Percentiles rank a stretch among this genome's conserved stretches.
Conservation (phyloP, 305 asterid species). For the Fraxinus dipetala region DNA sequence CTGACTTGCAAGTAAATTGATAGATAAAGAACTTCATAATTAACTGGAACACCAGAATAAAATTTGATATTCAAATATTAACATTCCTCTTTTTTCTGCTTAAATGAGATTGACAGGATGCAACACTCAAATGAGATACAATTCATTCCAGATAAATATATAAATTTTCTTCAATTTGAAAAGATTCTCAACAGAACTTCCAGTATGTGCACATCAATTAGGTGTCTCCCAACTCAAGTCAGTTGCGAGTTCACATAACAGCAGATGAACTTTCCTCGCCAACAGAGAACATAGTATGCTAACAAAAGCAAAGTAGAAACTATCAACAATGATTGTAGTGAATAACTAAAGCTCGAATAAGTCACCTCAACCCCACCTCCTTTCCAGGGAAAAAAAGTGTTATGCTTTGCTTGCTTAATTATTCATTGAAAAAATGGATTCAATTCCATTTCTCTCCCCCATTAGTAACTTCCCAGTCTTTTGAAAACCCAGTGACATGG, state of each 20-base stretch:
- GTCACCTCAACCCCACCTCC: neutral
- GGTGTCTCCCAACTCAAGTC: neutral
- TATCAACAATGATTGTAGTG: neutral
- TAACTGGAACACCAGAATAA: neutral
- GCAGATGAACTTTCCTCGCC: neutral
- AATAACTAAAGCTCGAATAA: neutral
- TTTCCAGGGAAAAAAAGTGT: neutral
- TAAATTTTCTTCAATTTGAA: neutral
- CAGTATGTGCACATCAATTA: constrained; percentile 7
- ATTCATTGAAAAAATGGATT: neutral
- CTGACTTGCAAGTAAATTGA: neutral
- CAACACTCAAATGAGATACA: neutral
- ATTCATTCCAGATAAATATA: neutral
- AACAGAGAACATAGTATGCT: neutral
- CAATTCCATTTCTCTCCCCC: neutral
- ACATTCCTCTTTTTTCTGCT: neutral
- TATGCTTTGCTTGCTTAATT: neutral
- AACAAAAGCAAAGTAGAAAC: neutral
- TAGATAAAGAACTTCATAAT: neutral
- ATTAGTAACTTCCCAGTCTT: neutral
- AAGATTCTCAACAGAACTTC: constrained; percentile 8
- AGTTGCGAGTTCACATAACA: neutral
- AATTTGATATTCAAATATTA: neutral
- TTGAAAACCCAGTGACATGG: constrained; percentile 6
- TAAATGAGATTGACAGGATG: neutral